phyloP scores from a whole-genome alignment of 768 basidiomycete genomes.

The Candolleomyces eurysporus region DNA sequence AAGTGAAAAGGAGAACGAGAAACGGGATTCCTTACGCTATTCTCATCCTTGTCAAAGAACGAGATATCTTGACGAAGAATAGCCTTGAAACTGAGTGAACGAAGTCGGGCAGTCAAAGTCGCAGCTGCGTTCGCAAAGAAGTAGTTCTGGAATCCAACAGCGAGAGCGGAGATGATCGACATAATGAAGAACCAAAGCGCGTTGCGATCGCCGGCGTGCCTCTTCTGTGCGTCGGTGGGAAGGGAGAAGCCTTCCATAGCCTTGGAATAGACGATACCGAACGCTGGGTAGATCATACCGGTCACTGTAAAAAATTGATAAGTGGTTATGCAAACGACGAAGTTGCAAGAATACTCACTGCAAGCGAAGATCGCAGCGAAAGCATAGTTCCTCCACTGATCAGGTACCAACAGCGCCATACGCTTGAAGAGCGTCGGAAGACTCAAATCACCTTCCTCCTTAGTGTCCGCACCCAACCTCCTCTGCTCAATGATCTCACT shows the following conservation, averaged over 20 bases:
- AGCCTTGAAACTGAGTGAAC: constrained; percentile 63
- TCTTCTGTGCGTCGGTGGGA: constrained; percentile 30
- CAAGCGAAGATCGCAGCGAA: constrained; percentile 51
- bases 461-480: constrained; percentile 25
- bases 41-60: constrained; percentile 77
- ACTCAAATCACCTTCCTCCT: constrained; percentile 30
- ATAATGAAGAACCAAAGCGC: constrained; percentile 73
- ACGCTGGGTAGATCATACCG: constrained; percentile 59
- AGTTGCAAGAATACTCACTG: background rate
- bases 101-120: constrained; percentile 56
- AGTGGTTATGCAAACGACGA: background rate
- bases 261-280: constrained; percentile 57
- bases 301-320: constrained; percentile 23
- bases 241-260: constrained; percentile 49
- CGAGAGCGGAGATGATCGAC: constrained; percentile 52
- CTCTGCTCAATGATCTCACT: constrained; percentile 48
- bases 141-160: constrained; percentile 60
- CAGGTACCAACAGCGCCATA: constrained; percentile 54
- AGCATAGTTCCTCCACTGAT: constrained; percentile 47
- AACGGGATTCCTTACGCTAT: constrained; percentile 44
- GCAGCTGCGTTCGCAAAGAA: constrained; percentile 62
- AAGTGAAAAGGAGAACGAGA: constrained; percentile 1
- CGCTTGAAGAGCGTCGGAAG: constrained; percentile 58
- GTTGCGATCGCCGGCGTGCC: constrained; percentile 52
- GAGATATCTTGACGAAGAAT: constrained; percentile 79